These are phyloP conservation scores for Chaetoceros muelleri DNA, from an alignment of 108 stramenopile genomes.

Conservation along the genomic window DNA sequence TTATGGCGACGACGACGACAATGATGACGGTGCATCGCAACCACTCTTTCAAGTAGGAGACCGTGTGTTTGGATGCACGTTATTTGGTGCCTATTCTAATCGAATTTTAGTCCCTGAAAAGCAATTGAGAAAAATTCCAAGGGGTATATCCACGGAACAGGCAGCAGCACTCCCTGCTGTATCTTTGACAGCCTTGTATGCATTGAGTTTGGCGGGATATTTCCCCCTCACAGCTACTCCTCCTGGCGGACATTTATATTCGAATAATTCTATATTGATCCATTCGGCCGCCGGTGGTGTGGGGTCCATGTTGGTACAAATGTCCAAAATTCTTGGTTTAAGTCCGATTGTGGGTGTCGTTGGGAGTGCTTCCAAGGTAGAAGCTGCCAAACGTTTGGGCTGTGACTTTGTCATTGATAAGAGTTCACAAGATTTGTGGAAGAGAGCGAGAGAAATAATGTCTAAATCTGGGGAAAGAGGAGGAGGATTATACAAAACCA, in stretches of 20 bases:
- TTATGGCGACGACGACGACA: constrained; percentile 4
- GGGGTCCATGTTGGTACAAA: constrained; percentile 77
- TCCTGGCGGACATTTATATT: constrained; percentile 9
- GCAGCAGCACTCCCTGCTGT: constrained; percentile 79
- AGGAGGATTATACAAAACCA: constrained; percentile 26
- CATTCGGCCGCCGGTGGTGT: constrained; percentile 87
- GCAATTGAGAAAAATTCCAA: constrained; percentile 63
- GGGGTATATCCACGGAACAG: constrained; percentile 28
- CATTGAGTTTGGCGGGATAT: constrained; percentile 60
- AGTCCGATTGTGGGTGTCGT: constrained; percentile 75
- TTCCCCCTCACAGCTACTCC: constrained; percentile 16
- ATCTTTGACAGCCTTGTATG: constrained; percentile 75
- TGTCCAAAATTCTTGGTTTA: constrained; percentile 64
- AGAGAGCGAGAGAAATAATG: constrained; percentile 20
- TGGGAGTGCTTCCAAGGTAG: constrained; percentile 63
- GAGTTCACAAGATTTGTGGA: constrained; percentile 37
- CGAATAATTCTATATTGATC: constrained; percentile 57
- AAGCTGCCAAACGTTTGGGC: constrained; percentile 48
- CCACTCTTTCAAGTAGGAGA: constrained; percentile 47
- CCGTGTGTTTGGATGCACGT: constrained; percentile 68
- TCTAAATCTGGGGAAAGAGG: constrained; percentile 17
- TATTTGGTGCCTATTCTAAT: constrained; percentile 79
- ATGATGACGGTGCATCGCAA: too few relatives aligned
- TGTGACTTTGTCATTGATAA: constrained; percentile 83
- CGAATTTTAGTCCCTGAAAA: constrained; percentile 54